These are phyloP conservation scores for Arthrobotrys megalospora DNA, from an alignment of 2,329 filamentous ascomycete species.

Conservation along the genomic window DNA sequence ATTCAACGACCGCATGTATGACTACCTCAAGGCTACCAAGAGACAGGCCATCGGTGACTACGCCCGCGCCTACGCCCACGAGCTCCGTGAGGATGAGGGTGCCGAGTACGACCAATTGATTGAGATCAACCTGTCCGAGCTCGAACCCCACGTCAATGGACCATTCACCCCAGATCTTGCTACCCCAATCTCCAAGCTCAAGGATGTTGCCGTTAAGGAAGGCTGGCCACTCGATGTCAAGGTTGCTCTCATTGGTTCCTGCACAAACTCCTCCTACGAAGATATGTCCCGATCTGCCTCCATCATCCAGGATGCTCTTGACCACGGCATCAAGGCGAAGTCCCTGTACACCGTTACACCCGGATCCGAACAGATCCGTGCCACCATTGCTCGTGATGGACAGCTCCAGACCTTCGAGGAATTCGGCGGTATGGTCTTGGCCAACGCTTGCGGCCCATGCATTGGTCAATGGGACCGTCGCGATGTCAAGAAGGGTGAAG, in stretches of 20 bases:
- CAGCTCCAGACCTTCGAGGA: constrained; percentile 96
- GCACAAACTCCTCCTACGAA: constrained; percentile 91
- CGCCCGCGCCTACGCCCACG: constrained; percentile 84
- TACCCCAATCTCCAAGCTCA: constrained; percentile 97
- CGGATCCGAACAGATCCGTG: constrained; percentile 95
- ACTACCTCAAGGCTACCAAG: constrained; percentile 94
- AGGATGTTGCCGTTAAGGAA: constrained; percentile 92
- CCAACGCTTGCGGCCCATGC: constrained; percentile 93
- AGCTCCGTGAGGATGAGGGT: constrained; percentile 88
- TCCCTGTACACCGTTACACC: constrained; percentile 94
- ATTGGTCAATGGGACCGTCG: constrained; percentile 95
- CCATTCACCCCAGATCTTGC: constrained; percentile 98
- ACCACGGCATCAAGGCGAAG: constrained; percentile 95
- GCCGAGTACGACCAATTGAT: constrained; percentile 96
- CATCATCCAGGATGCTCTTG: constrained; percentile 89
- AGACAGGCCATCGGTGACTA: constrained; percentile 91
- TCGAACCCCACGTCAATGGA: constrained; percentile 98
- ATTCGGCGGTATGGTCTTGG: constrained; percentile 93
- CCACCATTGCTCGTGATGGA: constrained; percentile 90
- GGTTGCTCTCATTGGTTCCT: constrained; percentile 96
- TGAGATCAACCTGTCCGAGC: constrained; percentile 93
- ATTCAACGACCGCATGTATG: constrained; percentile 98
- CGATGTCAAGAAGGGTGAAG: constrained; percentile 93
- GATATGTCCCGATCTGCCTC: constrained; percentile 95
- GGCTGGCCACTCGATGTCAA: constrained; percentile 97